These are phyloP conservation scores for Gloeostereum incarnatum DNA, from an alignment of 768 basidiomycete genomes.

Conservation along the genomic window DNA sequence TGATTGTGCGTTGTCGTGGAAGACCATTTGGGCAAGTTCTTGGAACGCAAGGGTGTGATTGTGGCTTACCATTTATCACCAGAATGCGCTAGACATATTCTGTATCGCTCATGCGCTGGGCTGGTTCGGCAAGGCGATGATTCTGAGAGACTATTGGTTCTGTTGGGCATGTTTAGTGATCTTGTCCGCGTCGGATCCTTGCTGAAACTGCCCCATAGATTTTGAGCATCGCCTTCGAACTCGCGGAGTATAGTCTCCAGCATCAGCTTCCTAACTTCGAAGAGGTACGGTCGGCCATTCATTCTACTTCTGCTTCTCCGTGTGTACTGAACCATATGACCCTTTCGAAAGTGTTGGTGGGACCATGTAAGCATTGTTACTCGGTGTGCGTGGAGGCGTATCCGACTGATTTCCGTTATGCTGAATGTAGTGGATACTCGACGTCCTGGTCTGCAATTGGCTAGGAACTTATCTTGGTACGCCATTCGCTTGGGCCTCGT, in stretches of 20 bases:
- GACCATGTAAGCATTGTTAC: constrained; percentile 57
- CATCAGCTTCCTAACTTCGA: constrained; percentile 86
- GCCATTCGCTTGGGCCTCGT: constrained; percentile 12
- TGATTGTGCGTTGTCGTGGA: constrained; percentile 55
- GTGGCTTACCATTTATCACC: constrained; percentile 3
- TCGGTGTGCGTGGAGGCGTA: constrained; percentile 1
- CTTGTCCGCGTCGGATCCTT: constrained; percentile 2
- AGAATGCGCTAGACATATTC: constrained; percentile 83
- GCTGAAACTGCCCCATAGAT: constrained; percentile 44
- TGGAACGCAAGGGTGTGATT: neutral
- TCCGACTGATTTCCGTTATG: constrained; percentile 8
- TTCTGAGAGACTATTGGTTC: constrained; percentile 89
- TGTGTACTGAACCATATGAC: constrained; percentile 12
- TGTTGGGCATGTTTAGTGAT: constrained; percentile 58
- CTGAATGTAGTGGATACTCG: constrained; percentile 64
- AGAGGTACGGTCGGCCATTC: constrained; percentile 44
- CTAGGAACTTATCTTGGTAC: constrained; percentile 73
- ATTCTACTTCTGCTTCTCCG: constrained; percentile 6
- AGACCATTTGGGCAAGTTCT: constrained; percentile 65
- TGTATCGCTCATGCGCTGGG: constrained; percentile 79
- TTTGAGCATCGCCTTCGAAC: constrained; percentile 78
- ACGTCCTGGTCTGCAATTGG: constrained; percentile 86
- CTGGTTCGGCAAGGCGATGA: constrained; percentile 90
- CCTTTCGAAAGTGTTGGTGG: constrained; percentile 80
- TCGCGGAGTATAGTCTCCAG: constrained; percentile 82